Percentiles rank a stretch among this genome's conserved stretches.
Evolutionary conservation across 306 rosid genomes (phyloP).

Genomic region (Cucurbita ficifolia): DNA sequence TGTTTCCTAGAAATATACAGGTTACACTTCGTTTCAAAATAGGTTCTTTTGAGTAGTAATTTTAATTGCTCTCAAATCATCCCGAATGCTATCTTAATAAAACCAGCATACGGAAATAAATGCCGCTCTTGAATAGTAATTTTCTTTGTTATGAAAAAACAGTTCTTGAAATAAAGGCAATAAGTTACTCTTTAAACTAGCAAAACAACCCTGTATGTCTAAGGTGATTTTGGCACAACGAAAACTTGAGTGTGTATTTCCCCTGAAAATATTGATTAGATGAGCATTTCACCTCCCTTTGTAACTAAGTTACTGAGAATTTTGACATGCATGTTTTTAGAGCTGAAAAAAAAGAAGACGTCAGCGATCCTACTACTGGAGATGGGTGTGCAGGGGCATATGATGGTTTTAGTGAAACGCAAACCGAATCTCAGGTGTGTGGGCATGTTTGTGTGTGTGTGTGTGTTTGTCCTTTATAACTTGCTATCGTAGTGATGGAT

Average conservation of each 20-base stretch:
- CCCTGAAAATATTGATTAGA: not conserved
- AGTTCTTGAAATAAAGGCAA: not conserved
- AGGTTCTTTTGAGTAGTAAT: not conserved
- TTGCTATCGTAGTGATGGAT: not conserved
- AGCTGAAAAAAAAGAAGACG: constrained; percentile 36
- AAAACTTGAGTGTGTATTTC: not conserved
- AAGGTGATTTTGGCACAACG: too few species aligned
- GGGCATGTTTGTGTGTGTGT: not conserved
- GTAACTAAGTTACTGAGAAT: constrained; percentile 14
- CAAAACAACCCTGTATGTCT: not conserved
- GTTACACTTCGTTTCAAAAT: not conserved
- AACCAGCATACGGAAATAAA: too few species aligned
- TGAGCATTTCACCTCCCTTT: not conserved
- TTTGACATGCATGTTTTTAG: not conserved
- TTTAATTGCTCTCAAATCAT: not conserved
- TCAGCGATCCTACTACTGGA: constrained; percentile 24
- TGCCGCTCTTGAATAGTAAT: not conserved
- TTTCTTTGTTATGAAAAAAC: too few species aligned
- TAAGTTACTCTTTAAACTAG: not conserved
- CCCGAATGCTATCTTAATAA: not conserved
- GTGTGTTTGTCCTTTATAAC: not conserved
- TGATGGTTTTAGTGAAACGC: constrained; percentile 79
- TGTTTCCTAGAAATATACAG: not conserved
- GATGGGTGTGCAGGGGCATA: constrained; percentile 28
- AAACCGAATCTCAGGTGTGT: constrained; percentile 87